Base-by-base conservation (phyloP, 805 yeast genomes). In the Candida boleticola region DNA sequence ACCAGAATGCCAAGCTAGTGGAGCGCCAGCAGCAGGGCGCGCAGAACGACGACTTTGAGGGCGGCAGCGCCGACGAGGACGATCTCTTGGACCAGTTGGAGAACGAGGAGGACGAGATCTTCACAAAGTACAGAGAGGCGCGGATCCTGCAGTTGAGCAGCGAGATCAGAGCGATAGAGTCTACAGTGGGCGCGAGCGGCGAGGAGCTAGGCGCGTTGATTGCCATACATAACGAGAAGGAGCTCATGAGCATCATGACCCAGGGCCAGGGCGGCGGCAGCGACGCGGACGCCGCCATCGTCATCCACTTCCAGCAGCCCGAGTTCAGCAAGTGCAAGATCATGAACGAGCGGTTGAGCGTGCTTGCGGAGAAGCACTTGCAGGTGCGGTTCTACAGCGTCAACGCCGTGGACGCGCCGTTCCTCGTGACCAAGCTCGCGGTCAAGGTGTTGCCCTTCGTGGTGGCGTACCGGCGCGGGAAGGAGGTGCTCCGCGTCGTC, bases 391-490 rank as follows among this genome's bases (percentile, higher is more conserved):
- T 84, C 44, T 59, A 74, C 17, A 69, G 75, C 36, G 73, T 85
- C 3, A 68, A 74, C 41, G 96, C 86, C 0, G 75, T 69, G 27
- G 64, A 74, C 29, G 85, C 90, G 1, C 89, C 95, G 3, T 88
- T 88, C 54, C 64, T 89, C 35, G 88, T 80, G 3, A 63, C 79
- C 2, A 80, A 79, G 54, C 69, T 89, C 30, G 65, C 69, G 2
- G 71, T 89, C 38, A 78, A 83, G 55, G 80, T 83, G 9, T 66
- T 88, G 4, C 96, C 96, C 0, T 82, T 81, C 49, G 80, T 87
- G 2, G 60, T 84, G 1, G 67, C 80, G 6, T 88, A 82, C 54
- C 65, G 63, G 10, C 65, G 74, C 29, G 90, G 90, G 1, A 60
- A 71, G 34, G 92, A 85, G 51, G 55, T 67, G 3, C 71, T 74